A percentile compares a stretch with the other conserved stretches of the same genome.
Evolutionary conservation across 495 filamentous ascomycete genomes (phyloP).

Genomic region (Talaromyces liani): DNA sequence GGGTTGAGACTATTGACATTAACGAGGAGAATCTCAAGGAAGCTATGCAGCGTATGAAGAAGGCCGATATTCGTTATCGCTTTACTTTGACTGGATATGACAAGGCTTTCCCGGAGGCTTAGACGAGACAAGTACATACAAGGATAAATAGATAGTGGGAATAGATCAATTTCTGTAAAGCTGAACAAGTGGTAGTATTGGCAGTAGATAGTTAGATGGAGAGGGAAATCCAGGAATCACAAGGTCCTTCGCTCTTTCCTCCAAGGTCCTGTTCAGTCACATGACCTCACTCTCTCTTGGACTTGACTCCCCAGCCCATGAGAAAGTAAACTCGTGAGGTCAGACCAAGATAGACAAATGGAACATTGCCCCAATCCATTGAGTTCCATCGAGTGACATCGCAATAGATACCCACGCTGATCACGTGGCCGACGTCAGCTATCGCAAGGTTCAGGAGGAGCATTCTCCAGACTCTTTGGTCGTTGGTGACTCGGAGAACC

Average conservation of each 20-base stretch:
- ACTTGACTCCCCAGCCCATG: constrained; percentile 37
- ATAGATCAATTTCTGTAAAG: not conserved
- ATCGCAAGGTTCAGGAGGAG: constrained; percentile 54
- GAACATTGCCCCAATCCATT: constrained; percentile 59
- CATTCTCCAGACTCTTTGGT: constrained; percentile 56
- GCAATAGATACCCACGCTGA: constrained; percentile 49
- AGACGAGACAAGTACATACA: not conserved
- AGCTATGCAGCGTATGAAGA: constrained; percentile 59
- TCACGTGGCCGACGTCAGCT: constrained; percentile 63
- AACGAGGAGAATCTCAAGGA: constrained; percentile 59
- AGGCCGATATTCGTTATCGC: constrained; percentile 64
- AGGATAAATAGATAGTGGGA: not conserved
- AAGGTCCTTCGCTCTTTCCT: not conserved
- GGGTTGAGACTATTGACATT: constrained; percentile 73
- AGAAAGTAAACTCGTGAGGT: constrained; percentile 46
- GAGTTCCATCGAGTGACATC: constrained; percentile 50
- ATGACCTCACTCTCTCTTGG: not conserved
- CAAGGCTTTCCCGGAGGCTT: constrained; percentile 41
- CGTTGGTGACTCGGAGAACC: constrained; percentile 53
- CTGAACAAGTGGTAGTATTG: not conserved
- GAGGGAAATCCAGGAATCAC: too few species aligned
- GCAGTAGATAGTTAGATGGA: not conserved
- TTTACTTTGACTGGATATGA: constrained; percentile 60
- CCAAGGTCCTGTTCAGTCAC: constrained; percentile 1
- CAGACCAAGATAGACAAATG: constrained; percentile 54